Conservation (phyloP, 495 filamentous ascomycete species). For the Talaromyces stipitatus region DNA sequence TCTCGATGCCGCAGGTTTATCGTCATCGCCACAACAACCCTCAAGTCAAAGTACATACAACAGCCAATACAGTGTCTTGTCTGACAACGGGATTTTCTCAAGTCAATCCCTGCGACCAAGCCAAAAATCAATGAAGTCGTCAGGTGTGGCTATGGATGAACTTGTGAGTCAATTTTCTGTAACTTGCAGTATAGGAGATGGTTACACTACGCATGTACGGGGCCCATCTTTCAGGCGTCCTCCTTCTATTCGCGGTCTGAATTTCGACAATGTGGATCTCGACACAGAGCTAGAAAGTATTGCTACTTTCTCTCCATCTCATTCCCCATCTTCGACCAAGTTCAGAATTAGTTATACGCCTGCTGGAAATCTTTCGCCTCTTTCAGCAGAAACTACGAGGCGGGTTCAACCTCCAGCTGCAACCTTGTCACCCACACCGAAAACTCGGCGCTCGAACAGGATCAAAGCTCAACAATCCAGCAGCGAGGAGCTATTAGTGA, state of each 20-base stretch:
- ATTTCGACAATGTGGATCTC: neutral
- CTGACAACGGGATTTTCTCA: neutral
- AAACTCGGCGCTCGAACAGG: neutral
- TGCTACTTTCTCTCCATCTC: neutral
- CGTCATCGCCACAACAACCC: constrained; percentile 12
- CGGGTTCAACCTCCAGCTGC: neutral
- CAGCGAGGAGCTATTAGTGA: neutral
- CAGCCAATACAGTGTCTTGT: neutral
- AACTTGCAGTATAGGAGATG: constrained; percentile 10
- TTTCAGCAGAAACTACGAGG: neutral
- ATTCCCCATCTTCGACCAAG: neutral
- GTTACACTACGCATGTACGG: neutral
- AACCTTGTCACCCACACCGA: neutral
- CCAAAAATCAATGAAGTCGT: neutral
- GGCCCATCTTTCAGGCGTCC: constrained; percentile 10
- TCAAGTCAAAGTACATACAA: constrained; percentile 3
- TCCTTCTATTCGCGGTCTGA: neutral
- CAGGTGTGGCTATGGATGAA: constrained; percentile 15
- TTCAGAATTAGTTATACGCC: constrained; percentile 1
- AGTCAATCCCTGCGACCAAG: neutral
- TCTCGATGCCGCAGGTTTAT: constrained; percentile 21
- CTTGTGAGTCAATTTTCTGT: constrained; percentile 22
- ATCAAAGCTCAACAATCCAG: neutral
- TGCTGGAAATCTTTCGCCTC: constrained; percentile 4
- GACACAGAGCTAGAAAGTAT: neutral